These are phyloP conservation scores for Orbilia oligospora DNA, from an alignment of 2,329 filamentous ascomycete genomes.

Conservation along the genomic window DNA sequence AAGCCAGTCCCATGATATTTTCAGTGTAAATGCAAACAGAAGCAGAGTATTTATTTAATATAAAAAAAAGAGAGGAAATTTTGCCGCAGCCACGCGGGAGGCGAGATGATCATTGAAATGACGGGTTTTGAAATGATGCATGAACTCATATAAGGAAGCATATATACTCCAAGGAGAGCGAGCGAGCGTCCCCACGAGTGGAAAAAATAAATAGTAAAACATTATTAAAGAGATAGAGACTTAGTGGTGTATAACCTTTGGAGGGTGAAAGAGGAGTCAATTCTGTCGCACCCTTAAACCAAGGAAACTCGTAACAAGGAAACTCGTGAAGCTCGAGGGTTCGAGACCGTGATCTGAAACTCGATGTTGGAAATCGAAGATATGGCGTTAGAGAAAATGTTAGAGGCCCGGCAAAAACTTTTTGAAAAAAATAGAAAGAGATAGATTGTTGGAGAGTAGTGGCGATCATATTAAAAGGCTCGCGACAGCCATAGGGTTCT, in stretches of 20 bases:
- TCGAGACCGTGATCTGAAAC: constrained; percentile 7
- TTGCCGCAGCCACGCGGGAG: background rate
- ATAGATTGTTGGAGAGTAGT: background rate
- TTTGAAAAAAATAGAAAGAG: background rate
- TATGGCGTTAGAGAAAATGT: background rate
- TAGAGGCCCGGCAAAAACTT: background rate
- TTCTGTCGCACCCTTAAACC: constrained; percentile 3
- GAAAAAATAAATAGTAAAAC: background rate
- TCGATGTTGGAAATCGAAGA: background rate
- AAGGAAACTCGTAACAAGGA: constrained; percentile 29
- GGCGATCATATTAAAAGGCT: constrained; percentile 27
- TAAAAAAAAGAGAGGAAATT: background rate
- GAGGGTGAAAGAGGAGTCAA: background rate
- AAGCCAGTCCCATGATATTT: constrained; percentile 4
- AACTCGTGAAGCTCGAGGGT: constrained; percentile 11
- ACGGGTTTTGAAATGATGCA: background rate
- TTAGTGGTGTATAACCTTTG: background rate
- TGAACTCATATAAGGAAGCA: no score
- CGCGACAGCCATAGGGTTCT: constrained; percentile 50
- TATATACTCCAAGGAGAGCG: background rate
- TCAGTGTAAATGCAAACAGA: constrained; percentile 18
- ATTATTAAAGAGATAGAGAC: constrained; percentile 11
- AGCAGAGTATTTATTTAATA: background rate
- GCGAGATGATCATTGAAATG: background rate
- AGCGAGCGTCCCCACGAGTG: background rate